phyloP scores from a whole-genome alignment of 2,329 filamentous ascomycete species.

The Beauveria caledonica region DNA sequence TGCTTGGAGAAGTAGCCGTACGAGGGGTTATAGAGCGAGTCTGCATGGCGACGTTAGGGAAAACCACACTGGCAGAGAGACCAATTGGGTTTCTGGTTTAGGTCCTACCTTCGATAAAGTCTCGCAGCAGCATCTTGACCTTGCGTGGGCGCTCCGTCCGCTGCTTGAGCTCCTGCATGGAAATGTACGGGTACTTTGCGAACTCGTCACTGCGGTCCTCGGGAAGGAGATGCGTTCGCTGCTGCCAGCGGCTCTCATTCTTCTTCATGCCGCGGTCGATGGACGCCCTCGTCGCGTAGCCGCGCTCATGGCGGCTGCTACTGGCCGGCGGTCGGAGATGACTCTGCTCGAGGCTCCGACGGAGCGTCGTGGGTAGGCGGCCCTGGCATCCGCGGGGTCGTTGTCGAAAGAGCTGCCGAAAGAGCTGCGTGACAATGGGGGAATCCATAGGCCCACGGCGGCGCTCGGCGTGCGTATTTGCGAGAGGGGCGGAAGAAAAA shows the following conservation, averaged over 20 bases:
- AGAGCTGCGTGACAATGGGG: slow-evolving; percentile 66
- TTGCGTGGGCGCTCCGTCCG: slow-evolving; percentile 69
- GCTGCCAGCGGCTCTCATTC: slow-evolving; percentile 75
- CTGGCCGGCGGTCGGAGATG: not conserved
- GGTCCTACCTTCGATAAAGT: slow-evolving; percentile 81
- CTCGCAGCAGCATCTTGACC: slow-evolving; percentile 94
- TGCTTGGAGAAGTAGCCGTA: slow-evolving; percentile 97
- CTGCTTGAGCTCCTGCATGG: slow-evolving; percentile 65
- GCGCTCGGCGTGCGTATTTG: not conserved
- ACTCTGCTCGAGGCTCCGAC: slow-evolving; percentile 16
- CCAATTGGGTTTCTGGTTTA: not conserved
- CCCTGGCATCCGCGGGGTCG: slow-evolving; percentile 27
- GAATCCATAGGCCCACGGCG: slow-evolving; percentile 62
- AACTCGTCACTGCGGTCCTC: slow-evolving; percentile 75
- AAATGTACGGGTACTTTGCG: slow-evolving; percentile 73
- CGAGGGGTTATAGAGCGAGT: slow-evolving; percentile 87
- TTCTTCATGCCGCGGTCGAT: slow-evolving; percentile 33
- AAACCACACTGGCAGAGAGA: no score
- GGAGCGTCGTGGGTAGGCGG: slow-evolving; percentile 13
- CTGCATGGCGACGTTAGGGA: slow-evolving; percentile 35
- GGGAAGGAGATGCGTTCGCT: slow-evolving; percentile 66
- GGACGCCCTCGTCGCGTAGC: slow-evolving; percentile 21
- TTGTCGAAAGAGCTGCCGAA: slow-evolving; percentile 77
- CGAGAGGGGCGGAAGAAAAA: not conserved
- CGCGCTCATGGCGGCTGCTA: slow-evolving; percentile 9